phyloP scores from a whole-genome alignment of 225 moss, liverwort and hornwort species.

The Sphagnum contortum region DNA sequence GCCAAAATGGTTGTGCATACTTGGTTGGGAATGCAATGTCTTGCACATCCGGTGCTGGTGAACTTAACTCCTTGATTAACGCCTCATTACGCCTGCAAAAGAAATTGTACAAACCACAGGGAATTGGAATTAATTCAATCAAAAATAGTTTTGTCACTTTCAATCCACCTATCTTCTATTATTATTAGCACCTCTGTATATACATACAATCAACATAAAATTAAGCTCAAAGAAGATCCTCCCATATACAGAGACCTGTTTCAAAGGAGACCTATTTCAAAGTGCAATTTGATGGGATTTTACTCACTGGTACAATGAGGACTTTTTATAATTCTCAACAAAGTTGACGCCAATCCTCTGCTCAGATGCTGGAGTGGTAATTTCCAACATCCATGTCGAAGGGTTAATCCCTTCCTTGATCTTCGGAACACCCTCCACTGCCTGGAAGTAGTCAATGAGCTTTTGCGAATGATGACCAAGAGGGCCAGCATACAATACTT shows the following conservation, averaged over 20 bases:
- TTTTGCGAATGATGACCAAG: constrained; percentile 32
- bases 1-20: constrained; percentile 43
- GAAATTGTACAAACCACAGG: not conserved
- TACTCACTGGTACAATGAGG: constrained; percentile 56
- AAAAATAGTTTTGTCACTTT: too few relatives aligned
- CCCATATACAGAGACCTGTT: too few relatives aligned
- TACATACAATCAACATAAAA: too few relatives aligned
- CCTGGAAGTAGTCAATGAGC: constrained; percentile 56
- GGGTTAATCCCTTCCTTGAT: constrained; percentile 48
- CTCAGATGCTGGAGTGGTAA: constrained; percentile 54
- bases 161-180: too few relatives aligned
- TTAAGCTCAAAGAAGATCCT: too few relatives aligned
- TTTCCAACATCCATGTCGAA: constrained; percentile 56
- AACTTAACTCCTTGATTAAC: constrained; percentile 52
- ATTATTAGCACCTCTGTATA: too few relatives aligned
- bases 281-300: too few relatives aligned
- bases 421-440: constrained; percentile 28
- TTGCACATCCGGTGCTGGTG: constrained; percentile 27
- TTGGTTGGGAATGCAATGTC: constrained; percentile 59
- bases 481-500: constrained; percentile 56
- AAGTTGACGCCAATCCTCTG: constrained; percentile 43
- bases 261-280: too few relatives aligned
- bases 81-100: constrained; percentile 44
- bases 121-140: too few relatives aligned
- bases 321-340: constrained; percentile 27